Percentiles rank a stretch among this genome's conserved stretches.
phyloP scores from a whole-genome alignment of 371 early-diverging fungal genomes.

The Mucor lusitanicus region DNA sequence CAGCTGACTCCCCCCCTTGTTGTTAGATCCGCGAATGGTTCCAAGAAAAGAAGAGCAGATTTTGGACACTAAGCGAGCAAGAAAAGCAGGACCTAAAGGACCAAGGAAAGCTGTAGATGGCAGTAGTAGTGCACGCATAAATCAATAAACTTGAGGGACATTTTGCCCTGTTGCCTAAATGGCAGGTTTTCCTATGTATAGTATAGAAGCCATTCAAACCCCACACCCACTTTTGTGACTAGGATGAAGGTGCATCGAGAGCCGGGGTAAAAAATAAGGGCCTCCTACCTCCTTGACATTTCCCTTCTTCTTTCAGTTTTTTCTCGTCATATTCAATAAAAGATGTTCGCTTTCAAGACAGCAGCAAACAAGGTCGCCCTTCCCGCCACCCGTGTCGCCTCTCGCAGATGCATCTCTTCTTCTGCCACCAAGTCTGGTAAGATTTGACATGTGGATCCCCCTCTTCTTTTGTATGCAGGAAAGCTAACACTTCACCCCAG shows the following conservation, averaged over 20 bases:
- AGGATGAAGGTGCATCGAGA: background rate
- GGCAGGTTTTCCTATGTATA: background rate
- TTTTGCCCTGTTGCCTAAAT: too few relatives aligned
- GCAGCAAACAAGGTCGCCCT: slow-evolving; percentile 49
- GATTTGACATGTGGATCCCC: background rate
- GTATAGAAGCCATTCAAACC: background rate
- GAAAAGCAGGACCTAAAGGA: slow-evolving; percentile 45
- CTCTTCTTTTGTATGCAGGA: background rate
- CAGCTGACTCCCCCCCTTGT: background rate
- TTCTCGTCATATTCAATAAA: slow-evolving; percentile 15
- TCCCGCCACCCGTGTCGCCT: slow-evolving; percentile 50
- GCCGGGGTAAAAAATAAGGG: too few relatives aligned
- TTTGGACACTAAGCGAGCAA: slow-evolving; percentile 44
- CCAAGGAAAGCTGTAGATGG: slow-evolving; percentile 39
- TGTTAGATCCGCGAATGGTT: slow-evolving; percentile 54
- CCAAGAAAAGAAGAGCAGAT: slow-evolving; percentile 33
- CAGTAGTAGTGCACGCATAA: too few relatives aligned
- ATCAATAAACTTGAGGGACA: too few relatives aligned
- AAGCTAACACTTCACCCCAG: slow-evolving; percentile 15
- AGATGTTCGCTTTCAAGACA: slow-evolving; percentile 56
- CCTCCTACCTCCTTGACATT: too few relatives aligned
- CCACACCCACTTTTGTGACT: background rate
- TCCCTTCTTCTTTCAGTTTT: slow-evolving; percentile 14
- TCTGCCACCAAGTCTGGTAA: slow-evolving; percentile 43
- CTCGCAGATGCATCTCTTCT: slow-evolving; percentile 50